These are phyloP conservation scores for Galerina marginata DNA, from an alignment of 768 basidiomycete species.

Conservation along the genomic window DNA sequence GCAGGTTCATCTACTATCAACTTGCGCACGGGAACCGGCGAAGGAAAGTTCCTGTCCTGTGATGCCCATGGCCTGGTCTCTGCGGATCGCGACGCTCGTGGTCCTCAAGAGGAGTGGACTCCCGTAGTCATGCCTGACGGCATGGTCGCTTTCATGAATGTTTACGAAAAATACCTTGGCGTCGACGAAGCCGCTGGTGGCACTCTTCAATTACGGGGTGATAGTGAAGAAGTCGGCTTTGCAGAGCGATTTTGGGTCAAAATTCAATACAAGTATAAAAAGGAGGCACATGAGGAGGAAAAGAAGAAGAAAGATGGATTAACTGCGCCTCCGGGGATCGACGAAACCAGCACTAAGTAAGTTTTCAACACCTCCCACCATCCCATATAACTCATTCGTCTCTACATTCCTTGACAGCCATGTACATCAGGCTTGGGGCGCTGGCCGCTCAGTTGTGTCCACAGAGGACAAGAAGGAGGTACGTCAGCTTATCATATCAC, in stretches of 20 bases:
- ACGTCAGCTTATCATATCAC: conserved; percentile 17
- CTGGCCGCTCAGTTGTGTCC: conserved; percentile 74
- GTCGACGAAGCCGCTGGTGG: conserved; percentile 91
- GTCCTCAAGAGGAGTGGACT: conserved; percentile 94
- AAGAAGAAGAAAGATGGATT: conserved; percentile 71
- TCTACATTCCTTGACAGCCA: conserved; percentile 47
- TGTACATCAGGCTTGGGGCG: conserved; percentile 85
- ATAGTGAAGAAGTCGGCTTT: conserved; percentile 86
- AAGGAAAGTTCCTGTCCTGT: conserved; percentile 90
- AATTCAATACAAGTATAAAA: conserved; percentile 88
- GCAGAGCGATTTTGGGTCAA: conserved; percentile 88
- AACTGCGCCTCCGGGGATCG: conserved; percentile 55
- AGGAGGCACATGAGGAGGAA: conserved; percentile 81
- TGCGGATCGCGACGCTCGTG: conserved; percentile 86
- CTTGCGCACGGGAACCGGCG: conserved; percentile 83
- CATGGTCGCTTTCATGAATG: conserved; percentile 87
- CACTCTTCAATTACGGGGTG: conserved; percentile 75
- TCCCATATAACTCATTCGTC: background rate
- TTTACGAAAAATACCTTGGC: conserved; percentile 87
- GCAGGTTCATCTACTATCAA: conserved; percentile 87
- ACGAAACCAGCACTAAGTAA: conserved; percentile 79
- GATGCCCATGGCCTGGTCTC: conserved; percentile 86
- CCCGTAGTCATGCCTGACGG: conserved; percentile 82
- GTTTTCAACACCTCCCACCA: conserved; percentile 32
- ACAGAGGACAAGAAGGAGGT: conserved; percentile 76